Conservation (phyloP, 306 rosid species). For the Rosa persica region DNA sequence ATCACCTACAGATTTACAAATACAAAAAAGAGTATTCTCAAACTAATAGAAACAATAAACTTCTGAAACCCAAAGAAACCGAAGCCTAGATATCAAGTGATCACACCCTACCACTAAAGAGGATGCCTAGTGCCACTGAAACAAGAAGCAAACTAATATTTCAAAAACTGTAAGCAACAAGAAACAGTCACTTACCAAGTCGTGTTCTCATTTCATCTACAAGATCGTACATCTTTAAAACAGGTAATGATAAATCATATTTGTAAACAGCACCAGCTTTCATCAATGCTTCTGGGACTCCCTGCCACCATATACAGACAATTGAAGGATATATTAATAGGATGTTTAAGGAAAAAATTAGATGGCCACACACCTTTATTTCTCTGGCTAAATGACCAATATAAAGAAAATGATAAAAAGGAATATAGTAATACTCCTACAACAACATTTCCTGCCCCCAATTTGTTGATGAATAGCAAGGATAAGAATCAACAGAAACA, state of each 20-base stretch:
- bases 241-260: conserved; percentile 83
- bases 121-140: not conserved
- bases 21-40: not conserved
- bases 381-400: not conserved
- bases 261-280: conserved; percentile 88
- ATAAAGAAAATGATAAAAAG: not conserved
- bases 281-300: conserved; percentile 81
- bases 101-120: conserved; percentile 3
- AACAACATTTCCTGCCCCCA: not conserved
- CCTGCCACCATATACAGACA: conserved; percentile 42
- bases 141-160: not conserved
- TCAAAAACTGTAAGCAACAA: conserved; percentile 6
- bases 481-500: not conserved
- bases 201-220: conserved; percentile 77
- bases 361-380: not conserved
- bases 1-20: conserved; percentile 43
- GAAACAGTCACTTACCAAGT: conserved; percentile 53
- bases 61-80: not conserved
- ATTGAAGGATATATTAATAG: not conserved
- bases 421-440: not conserved
- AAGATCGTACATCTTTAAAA: conserved; percentile 70
- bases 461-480: not conserved
- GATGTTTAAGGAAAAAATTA: not conserved
- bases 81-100: not conserved
- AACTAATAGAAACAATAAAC: not conserved